Evolutionary conservation across 192 early-diverging fungal species (phyloP), one percentile per base, ranked within the genome.

Genomic region (Backusella australiensis): DNA sequence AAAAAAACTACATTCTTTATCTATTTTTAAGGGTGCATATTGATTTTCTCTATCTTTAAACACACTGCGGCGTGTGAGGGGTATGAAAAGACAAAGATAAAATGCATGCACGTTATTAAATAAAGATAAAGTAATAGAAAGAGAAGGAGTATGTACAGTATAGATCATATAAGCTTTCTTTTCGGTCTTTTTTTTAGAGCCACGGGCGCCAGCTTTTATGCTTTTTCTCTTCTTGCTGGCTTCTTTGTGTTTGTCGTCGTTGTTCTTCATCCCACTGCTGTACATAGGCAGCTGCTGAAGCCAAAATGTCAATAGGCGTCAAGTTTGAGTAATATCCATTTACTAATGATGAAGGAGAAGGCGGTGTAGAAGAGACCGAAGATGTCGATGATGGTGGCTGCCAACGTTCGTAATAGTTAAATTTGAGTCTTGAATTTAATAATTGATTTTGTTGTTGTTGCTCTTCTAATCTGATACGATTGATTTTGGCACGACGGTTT

Each of bases 401-500:
- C 68, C 66, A 52, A 4, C 21, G 36, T 68, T 36, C 34, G 35
- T 75, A 76, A 44, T 72, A 72, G 19, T 72, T 71, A 26, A 71
- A 71, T 49, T 71, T 71, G 35, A 71, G 39, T 17, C 42, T 71
- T 19, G 29, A 35, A 26, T 63, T 63, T 63, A 63, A 63, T 63
- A 21, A n/a, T 70, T 70, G 21, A 9, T 41, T n/a, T 39, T 72
- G 34, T 73, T 73, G 36, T 73, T 73, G 72, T 12, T 71, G 34
- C 44, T 73, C 72, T 72, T 77, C 69, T 39, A 71, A 44, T 14
- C 59, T 39, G 41, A 71, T 77, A 59, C 92, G 86, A 82, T 93
- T 94, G 71, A 88, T 90, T 78, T 94, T 94, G 42, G 93, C 93
- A 46, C 93, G 87, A 71, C 93, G 89, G 80, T 94, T 94, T 83